Percentiles rank a stretch among this genome's conserved stretches.
Conservation (phyloP, 352 stramenopile genomes). For the Pythium plurisporium region DNA sequence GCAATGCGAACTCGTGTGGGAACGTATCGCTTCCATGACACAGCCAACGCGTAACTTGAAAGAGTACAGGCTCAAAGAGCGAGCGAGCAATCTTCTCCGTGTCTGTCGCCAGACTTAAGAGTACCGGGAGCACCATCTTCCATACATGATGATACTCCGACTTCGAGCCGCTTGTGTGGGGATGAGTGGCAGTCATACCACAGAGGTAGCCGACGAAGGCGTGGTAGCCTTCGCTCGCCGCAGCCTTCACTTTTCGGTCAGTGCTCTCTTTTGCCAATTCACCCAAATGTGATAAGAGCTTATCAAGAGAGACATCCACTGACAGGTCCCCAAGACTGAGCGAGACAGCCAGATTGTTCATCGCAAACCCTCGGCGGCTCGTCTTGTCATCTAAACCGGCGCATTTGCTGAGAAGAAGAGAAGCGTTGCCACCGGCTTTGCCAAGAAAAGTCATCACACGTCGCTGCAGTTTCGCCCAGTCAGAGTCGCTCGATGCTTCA, state of each 20-base stretch:
- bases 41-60: constrained; percentile 71
- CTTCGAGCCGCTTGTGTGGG: constrained; percentile 52
- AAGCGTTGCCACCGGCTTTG: constrained; percentile 41
- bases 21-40: constrained; percentile 47
- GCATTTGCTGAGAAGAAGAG: constrained; percentile 41
- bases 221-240: constrained; percentile 64
- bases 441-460: constrained; percentile 58
- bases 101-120: constrained; percentile 62
- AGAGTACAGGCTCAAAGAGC: constrained; percentile 69
- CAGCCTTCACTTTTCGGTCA: constrained; percentile 55
- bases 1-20: constrained; percentile 59
- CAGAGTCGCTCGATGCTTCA: constrained; percentile 16
- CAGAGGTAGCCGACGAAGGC: constrained; percentile 65
- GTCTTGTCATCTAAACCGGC: constrained; percentile 5
- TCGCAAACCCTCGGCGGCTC: constrained; percentile 3
- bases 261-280: constrained; percentile 45
- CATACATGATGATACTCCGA: constrained; percentile 61
- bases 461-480: constrained; percentile 42
- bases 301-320: constrained; percentile 39
- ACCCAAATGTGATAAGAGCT: constrained; percentile 47
- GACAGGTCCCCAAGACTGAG: constrained; percentile 41
- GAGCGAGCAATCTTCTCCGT: constrained; percentile 62
- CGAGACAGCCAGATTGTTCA: constrained; percentile 28
- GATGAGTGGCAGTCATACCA: constrained; percentile 62
- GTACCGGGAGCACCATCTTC: constrained; percentile 38